Percentiles rank a stretch among this genome's conserved stretches.
phyloP scores from a whole-genome alignment of 306 rosid species.

The Coriaria nepalensis region DNA sequence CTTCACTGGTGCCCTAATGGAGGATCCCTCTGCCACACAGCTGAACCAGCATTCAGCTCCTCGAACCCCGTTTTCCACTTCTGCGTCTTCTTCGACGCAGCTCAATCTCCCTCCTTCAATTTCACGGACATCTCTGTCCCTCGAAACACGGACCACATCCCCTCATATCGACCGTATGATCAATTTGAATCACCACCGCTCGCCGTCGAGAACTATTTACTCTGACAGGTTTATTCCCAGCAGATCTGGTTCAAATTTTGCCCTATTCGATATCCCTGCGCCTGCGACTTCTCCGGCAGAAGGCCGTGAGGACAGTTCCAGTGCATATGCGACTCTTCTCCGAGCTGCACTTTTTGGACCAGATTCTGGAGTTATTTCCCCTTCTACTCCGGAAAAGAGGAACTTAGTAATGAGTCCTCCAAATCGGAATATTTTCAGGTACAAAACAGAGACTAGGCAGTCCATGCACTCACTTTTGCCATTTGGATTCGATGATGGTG shows the following conservation, averaged over 20 bases:
- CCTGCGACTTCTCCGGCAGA: slow-evolving; percentile 24
- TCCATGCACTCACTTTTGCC: slow-evolving; percentile 78
- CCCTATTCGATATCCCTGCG: slow-evolving; percentile 41
- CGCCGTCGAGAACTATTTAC: slow-evolving; percentile 82
- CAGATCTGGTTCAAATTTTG: slow-evolving; percentile 75
- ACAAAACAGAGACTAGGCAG: slow-evolving; percentile 72
- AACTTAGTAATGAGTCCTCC: slow-evolving; percentile 35
- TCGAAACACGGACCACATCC: slow-evolving; percentile 34
- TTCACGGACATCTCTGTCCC: slow-evolving; percentile 24
- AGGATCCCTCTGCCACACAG: slow-evolving; percentile 22
- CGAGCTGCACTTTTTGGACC: slow-evolving; percentile 76
- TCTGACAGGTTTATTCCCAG: slow-evolving; percentile 88
- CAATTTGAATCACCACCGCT: slow-evolving; percentile 47
- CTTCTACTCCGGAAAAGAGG: slow-evolving; percentile 58
- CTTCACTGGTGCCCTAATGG: slow-evolving; percentile 33
- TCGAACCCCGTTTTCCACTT: slow-evolving; percentile 13
- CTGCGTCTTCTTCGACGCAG: slow-evolving; percentile 19
- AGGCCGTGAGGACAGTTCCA: slow-evolving; percentile 53
- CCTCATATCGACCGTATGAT: slow-evolving; percentile 67
- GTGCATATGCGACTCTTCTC: slow-evolving; percentile 55
- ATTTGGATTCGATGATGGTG: slow-evolving; percentile 54
- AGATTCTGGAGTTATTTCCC: slow-evolving; percentile 42
- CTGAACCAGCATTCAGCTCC: slow-evolving; percentile 16
- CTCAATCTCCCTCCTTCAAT: slow-evolving; percentile 29
- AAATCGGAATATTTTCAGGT: slow-evolving; percentile 77